These are phyloP conservation scores for Neurospora sp. DNA, from an alignment of 495 filamentous ascomycete species.

Conservation along the genomic window DNA sequence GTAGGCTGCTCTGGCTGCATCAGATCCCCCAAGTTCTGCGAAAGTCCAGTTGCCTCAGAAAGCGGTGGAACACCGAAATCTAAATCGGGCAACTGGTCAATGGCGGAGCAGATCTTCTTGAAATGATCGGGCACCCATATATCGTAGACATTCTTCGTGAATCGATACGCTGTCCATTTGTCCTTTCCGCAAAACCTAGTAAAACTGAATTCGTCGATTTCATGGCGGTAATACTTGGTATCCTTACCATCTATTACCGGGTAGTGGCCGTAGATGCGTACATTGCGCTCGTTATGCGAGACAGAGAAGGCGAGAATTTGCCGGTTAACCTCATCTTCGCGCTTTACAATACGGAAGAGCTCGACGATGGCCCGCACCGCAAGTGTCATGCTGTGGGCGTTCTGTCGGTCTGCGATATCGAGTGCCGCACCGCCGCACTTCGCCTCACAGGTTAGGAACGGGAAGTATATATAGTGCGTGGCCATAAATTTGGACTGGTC, in stretches of 20 bases:
- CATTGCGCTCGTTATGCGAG: slow-evolving; percentile 28
- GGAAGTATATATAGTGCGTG: slow-evolving; percentile 23
- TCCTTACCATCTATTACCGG: slow-evolving; percentile 5
- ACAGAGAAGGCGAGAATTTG: slow-evolving; percentile 38
- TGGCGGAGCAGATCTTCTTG: slow-evolving; percentile 30
- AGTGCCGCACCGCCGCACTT: slow-evolving; percentile 16
- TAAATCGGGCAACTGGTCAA: slow-evolving; percentile 33
- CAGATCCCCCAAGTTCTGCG: not conserved
- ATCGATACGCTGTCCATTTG: slow-evolving; percentile 4
- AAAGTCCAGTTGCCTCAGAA: not conserved
- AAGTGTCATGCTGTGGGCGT: slow-evolving; percentile 26
- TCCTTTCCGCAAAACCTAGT: not conserved
- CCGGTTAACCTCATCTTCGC: slow-evolving; percentile 27
- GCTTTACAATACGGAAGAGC: slow-evolving; percentile 23
- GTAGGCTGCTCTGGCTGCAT: no score
- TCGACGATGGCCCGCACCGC: slow-evolving; percentile 27
- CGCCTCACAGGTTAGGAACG: slow-evolving; percentile 16
- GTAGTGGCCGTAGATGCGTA: slow-evolving; percentile 33
- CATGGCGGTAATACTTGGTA: slow-evolving; percentile 3
- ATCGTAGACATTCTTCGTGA: slow-evolving; percentile 31
- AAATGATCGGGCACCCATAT: slow-evolving; percentile 29
- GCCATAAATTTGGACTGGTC: slow-evolving; percentile 8
- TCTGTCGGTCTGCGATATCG: slow-evolving; percentile 12
- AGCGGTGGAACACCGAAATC: no score
- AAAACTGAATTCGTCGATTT: no score